These are phyloP conservation scores for Oldenlandia corymbosa DNA, from an alignment of 257 asterid species.

Conservation along the genomic window DNA sequence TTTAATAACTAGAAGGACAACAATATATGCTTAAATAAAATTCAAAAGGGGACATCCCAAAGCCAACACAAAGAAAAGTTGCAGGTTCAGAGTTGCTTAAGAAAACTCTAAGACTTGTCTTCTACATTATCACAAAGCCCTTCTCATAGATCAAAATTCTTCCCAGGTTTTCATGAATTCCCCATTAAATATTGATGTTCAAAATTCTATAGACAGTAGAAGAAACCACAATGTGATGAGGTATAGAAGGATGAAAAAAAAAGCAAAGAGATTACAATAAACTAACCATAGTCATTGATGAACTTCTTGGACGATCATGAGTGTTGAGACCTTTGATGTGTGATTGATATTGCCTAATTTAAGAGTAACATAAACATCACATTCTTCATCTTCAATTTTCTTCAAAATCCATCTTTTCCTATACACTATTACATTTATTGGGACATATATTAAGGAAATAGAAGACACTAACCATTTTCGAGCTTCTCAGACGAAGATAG, in stretches of 20 bases:
- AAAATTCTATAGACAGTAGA: neutral
- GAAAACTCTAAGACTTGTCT: neutral
- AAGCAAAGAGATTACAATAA: too few species aligned
- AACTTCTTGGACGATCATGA: slow-evolving; percentile 90
- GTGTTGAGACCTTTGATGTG: slow-evolving; percentile 91
- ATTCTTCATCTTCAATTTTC: neutral
- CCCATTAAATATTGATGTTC: neutral
- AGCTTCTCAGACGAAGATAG: slow-evolving; percentile 72
- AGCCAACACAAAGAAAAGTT: neutral
- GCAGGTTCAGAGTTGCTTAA: too few species aligned
- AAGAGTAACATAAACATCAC: slow-evolving; percentile 3
- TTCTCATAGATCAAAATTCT: neutral
- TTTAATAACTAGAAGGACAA: too few species aligned
- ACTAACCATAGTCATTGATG: slow-evolving; percentile 71
- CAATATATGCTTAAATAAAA: neutral
- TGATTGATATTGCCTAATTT: slow-evolving; percentile 81
- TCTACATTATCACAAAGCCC: neutral
- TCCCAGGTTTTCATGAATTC: neutral
- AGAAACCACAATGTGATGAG: too few species aligned
- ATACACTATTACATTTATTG: too few species aligned
- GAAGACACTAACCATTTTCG: slow-evolving; percentile 50
- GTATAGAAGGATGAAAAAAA: neutral
- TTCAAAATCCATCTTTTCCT: neutral
- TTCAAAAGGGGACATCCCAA: neutral
- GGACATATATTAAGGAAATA: neutral